Base-by-base conservation (phyloP, 176 grass and related monocot genomes). In the Avena atlantica region DNA sequence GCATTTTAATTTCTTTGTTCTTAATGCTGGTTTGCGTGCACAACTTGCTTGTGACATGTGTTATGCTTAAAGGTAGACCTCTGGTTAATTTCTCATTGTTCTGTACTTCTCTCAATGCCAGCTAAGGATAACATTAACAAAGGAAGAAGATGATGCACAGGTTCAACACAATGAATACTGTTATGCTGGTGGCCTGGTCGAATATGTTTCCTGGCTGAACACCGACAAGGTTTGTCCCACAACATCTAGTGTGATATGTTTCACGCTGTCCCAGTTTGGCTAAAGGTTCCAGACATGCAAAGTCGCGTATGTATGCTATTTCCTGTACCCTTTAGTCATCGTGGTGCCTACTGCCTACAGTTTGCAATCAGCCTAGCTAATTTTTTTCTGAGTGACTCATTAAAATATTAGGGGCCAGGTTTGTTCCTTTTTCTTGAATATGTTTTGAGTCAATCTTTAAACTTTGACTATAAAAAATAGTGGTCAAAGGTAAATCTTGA, bases 201-300 rank as follows among this genome's bases (percentile, higher is more conserved):
- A 98, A 81, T 98, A 98, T 93, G 94, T 98, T 79, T 92, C 89
- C 65, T 98, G 97, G 97, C 86, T 98, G 92, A 98, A 98, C 79
- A 87, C 85, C 44, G 94, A 98, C 81, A 98, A 98, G 97, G 97
- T 98, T 83, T 90, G 90, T 20, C 51, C 51, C 17, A 6, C 40
- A 78, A 42, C 25, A 85, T 91, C 7, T 53, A 36, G 85, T 79
- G 34, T 12, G 63, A 60, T 62, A 71, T 87, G 16, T 53, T 80
- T 45, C 73, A 83, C 86, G 29, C 42, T 13, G 61, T 71, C 69
- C 29, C 52, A 61, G 8, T 83, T 68, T 29, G 75, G n/a, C 79
- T 76, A 65, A 48, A 40, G 16, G 48, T 84, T 9, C 73, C 9
- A 5, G 64, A 81, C 8, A 29, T 74, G 66, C 15, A 31, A 59